phyloP scores from a whole-genome alignment of 768 basidiomycete genomes.

The Clitopilus hobsonii region DNA sequence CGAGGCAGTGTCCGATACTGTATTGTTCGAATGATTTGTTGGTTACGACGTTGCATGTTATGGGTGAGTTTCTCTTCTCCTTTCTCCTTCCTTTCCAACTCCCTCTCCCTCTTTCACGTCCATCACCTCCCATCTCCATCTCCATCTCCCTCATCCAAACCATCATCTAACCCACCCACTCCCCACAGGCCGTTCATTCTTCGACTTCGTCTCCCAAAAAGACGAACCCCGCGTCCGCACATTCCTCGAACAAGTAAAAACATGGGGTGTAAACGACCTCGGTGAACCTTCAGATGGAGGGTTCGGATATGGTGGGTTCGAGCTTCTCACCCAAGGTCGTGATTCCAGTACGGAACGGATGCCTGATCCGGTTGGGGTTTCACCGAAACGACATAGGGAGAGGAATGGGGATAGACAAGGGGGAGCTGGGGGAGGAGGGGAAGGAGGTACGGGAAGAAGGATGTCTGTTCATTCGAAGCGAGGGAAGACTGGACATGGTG shows the following conservation, averaged over 20 bases:
- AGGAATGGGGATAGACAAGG: background rate
- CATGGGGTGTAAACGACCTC: conserved; percentile 81
- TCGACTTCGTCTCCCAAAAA: conserved; percentile 63
- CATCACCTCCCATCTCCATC: too few species aligned
- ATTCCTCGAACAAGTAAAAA: conserved; percentile 76
- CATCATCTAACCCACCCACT: too few species aligned
- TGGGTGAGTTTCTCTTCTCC: conserved; percentile 15
- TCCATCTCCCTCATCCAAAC: background rate
- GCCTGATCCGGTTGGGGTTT: background rate
- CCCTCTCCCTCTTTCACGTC: background rate
- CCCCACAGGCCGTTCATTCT: conserved; percentile 62
- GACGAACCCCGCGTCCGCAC: conserved; percentile 64
- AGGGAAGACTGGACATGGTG: background rate
- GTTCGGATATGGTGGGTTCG: conserved; percentile 77
- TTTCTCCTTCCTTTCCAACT: background rate
- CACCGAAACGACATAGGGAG: background rate
- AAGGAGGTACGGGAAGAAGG: background rate
- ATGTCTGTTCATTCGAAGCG: background rate
- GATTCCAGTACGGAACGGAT: conserved; percentile 32
- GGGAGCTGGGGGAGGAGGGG: background rate
- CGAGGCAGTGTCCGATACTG: conserved; percentile 54
- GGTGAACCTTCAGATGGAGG: conserved; percentile 83
- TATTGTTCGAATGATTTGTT: conserved; percentile 76
- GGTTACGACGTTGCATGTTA: conserved; percentile 50
- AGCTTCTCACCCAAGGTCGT: conserved; percentile 49